Percentiles rank a stretch among this genome's conserved stretches.
Conservation (phyloP, 208 protist species). For the Acanthamoeba comandoni region DNA sequence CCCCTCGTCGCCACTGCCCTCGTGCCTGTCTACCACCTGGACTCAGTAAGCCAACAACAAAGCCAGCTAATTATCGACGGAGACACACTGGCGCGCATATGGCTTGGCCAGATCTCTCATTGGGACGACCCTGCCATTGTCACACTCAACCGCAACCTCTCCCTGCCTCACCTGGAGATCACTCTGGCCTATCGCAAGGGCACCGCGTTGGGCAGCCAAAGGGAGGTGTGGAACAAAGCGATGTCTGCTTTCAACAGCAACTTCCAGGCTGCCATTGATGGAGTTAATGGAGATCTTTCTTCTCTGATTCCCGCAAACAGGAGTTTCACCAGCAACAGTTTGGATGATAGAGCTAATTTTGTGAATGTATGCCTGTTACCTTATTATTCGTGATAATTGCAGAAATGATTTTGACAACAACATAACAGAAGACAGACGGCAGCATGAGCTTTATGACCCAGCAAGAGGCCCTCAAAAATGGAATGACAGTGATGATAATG, state of each 20-base stretch:
- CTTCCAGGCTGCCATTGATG: not conserved
- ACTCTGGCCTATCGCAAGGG: not conserved
- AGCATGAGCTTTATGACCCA: not conserved
- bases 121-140: not conserved
- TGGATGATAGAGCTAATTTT: not conserved
- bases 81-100: not conserved
- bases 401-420: not conserved
- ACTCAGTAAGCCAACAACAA: not conserved
- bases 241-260: not conserved
- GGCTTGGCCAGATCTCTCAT: conserved; percentile 1
- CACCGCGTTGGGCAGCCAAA: not conserved
- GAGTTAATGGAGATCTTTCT: not conserved
- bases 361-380: not conserved
- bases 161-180: not conserved
- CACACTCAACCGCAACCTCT: not conserved
- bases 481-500: not conserved
- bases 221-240: no score
- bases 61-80: not conserved
- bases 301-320: not conserved
- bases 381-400: not conserved
- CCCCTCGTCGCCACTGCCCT: conserved; percentile 5
- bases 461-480: not conserved
- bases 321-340: not conserved
- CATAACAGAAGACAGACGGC: not conserved
- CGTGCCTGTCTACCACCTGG: not conserved